Percentiles rank a stretch among this genome's conserved stretches.
phyloP scores from a whole-genome alignment of 1,139 yeast genomes.

The Blastobotrys capitulatus region DNA sequence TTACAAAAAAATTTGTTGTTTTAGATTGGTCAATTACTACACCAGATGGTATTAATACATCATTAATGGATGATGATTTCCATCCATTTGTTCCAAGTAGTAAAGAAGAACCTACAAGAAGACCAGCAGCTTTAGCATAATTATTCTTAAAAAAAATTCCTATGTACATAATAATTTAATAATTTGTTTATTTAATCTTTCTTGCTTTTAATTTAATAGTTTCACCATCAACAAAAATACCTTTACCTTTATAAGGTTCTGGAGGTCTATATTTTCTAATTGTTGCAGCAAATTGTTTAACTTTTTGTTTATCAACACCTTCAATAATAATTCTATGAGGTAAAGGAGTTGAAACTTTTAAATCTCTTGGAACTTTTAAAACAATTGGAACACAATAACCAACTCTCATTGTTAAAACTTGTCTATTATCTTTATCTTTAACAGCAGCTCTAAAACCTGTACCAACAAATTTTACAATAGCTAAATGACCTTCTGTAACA shows the following conservation, averaged over 20 bases:
- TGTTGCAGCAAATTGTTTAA: slow-evolving; percentile 81
- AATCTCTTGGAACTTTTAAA: slow-evolving; percentile 62
- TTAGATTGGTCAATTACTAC: slow-evolving; percentile 34
- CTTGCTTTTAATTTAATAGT: slow-evolving; percentile 85
- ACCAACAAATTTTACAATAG: slow-evolving; percentile 86
- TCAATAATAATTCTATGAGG: slow-evolving; percentile 87
- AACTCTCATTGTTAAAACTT: slow-evolving; percentile 66
- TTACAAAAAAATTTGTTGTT: slow-evolving; percentile 29
- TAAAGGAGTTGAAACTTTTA: slow-evolving; percentile 69
- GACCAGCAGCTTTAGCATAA: slow-evolving; percentile 10
- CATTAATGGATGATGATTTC: slow-evolving; percentile 33
- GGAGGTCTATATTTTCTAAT: slow-evolving; percentile 88
- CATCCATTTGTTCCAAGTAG: slow-evolving; percentile 34
- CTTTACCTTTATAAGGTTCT: slow-evolving; percentile 98
- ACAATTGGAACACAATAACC: slow-evolving; percentile 77
- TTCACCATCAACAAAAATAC: slow-evolving; percentile 88
- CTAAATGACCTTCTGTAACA: slow-evolving; percentile 86
- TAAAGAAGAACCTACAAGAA: slow-evolving; percentile 30
- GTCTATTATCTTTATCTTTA: slow-evolving; percentile 49
- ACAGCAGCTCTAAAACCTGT: slow-evolving; percentile 91
- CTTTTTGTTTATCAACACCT: slow-evolving; percentile 84
- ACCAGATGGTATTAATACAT: slow-evolving; percentile 24
- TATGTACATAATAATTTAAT: neutral
- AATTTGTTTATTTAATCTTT: slow-evolving; percentile 65
- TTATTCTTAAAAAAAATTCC: slow-evolving; percentile 10